These are phyloP conservation scores for Colletotrichum chrysophilum DNA, from an alignment of 2,329 filamentous ascomycete genomes.

Conservation along the genomic window DNA sequence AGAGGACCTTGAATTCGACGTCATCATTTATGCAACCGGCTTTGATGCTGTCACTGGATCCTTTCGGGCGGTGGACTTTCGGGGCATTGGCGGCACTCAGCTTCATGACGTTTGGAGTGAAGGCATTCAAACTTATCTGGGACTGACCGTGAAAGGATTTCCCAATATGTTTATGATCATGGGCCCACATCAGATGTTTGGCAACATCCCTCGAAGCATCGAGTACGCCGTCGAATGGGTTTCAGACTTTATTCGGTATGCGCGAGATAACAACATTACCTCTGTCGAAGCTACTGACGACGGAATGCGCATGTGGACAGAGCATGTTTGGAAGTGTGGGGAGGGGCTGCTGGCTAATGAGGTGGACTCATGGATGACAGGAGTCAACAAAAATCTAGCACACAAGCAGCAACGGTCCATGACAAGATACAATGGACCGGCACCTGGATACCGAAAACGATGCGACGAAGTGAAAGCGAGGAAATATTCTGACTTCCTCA, in stretches of 20 bases:
- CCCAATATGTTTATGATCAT: constrained; percentile 55
- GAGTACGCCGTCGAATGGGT: constrained; percentile 47
- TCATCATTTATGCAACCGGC: constrained; percentile 46
- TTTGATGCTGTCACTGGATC: constrained; percentile 38
- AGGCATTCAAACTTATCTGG: constrained; percentile 43
- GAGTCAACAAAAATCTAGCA: constrained; percentile 55
- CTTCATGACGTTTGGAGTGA: constrained; percentile 38
- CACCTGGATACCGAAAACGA: constrained; percentile 44
- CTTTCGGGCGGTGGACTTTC: constrained; percentile 38
- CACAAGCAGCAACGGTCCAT: constrained; percentile 51
- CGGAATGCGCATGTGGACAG: constrained; percentile 45
- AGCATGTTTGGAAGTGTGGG: constrained; percentile 52
- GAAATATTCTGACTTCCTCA: not conserved
- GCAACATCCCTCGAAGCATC: constrained; percentile 45
- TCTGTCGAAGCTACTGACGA: constrained; percentile 45
- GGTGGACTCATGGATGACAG: constrained; percentile 61
- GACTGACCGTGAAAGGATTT: constrained; percentile 44
- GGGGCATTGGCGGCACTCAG: constrained; percentile 28
- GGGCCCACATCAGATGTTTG: constrained; percentile 48
- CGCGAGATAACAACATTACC: constrained; percentile 34
- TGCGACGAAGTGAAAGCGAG: constrained; percentile 37
- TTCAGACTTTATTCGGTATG: constrained; percentile 37
- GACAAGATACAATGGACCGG: constrained; percentile 51
- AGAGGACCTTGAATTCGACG: constrained; percentile 36
- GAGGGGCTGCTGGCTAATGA: constrained; percentile 49